phyloP scores from a whole-genome alignment of 768 basidiomycete species.

The Macrolepiota dolichaula region DNA sequence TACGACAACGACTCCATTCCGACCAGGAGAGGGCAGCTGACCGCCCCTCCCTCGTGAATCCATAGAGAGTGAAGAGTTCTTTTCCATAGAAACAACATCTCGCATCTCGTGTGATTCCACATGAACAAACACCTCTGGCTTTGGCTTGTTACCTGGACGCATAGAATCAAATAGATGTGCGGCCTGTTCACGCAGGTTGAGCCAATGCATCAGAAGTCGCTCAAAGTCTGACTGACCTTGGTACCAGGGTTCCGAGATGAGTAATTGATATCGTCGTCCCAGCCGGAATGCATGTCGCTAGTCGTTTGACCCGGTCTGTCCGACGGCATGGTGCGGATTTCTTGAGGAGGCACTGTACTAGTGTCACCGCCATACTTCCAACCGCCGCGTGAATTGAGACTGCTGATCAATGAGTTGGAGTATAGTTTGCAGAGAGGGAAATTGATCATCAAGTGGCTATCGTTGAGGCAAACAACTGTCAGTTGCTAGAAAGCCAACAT shows the following conservation, averaged over 20 bases:
- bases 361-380: conserved; percentile 20
- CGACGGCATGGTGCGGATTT: background rate
- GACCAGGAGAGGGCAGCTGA: background rate
- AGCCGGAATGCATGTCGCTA: background rate
- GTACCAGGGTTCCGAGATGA: background rate
- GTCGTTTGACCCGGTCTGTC: background rate
- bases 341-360: background rate
- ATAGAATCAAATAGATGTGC: background rate
- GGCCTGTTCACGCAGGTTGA: background rate
- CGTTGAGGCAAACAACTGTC: background rate
- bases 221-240: background rate
- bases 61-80: background rate
- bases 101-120: conserved; percentile 20
- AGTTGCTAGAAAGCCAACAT: background rate
- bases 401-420: conserved; percentile 39
- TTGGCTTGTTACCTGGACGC: background rate
- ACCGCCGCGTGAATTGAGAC: conserved; percentile 29
- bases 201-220: background rate
- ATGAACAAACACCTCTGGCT: conserved; percentile 20
- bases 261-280: background rate
- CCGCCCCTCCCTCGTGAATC: background rate
- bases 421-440: conserved; percentile 37
- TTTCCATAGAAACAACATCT: conserved; percentile 1
- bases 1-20: background rate
- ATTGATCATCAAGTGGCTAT: conserved; percentile 35